phyloP scores from a whole-genome alignment of 768 basidiomycete genomes.

The Xerocomus potaroensis region DNA sequence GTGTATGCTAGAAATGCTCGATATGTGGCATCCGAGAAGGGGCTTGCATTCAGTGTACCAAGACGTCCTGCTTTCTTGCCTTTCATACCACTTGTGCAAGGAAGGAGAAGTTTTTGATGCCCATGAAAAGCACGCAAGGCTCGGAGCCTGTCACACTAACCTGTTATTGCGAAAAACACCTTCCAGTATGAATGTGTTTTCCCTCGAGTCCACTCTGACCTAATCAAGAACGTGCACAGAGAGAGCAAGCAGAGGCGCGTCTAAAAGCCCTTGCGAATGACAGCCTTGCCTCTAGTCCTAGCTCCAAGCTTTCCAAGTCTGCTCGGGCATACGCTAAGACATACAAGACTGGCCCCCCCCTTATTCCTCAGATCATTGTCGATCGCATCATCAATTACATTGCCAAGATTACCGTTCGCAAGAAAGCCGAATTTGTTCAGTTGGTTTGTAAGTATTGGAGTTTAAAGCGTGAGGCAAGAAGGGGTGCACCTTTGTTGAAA shows the following conservation, averaged over 20 bases:
- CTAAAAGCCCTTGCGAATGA: slow-evolving; percentile 48
- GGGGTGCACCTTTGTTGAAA: slow-evolving; percentile 93
- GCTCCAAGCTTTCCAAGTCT: slow-evolving; percentile 58
- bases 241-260: slow-evolving; percentile 65
- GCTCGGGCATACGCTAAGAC: slow-evolving; percentile 90
- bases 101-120: slow-evolving; percentile 76
- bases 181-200: slow-evolving; percentile 56
- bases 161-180: slow-evolving; percentile 86
- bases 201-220: not conserved
- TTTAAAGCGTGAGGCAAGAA: slow-evolving; percentile 86
- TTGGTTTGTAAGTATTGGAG: slow-evolving; percentile 93
- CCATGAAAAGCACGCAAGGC: slow-evolving; percentile 81
- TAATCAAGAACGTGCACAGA: slow-evolving; percentile 34
- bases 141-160: slow-evolving; percentile 69
- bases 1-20: slow-evolving; percentile 48
- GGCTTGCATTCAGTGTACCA: slow-evolving; percentile 95
- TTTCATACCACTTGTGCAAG: slow-evolving; percentile 96
- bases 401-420: slow-evolving; percentile 60
- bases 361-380: slow-evolving; percentile 85
- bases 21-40: slow-evolving; percentile 61
- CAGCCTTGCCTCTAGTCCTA: slow-evolving; percentile 37
- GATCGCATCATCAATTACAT: slow-evolving; percentile 75
- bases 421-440: slow-evolving; percentile 72
- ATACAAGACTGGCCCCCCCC: slow-evolving; percentile 88
- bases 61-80: slow-evolving; percentile 83